Evolutionary conservation across 1,284 basidiomycete species (phyloP), one percentile per base, ranked within the genome.

Genomic region (Gymnopus androsaceus): DNA sequence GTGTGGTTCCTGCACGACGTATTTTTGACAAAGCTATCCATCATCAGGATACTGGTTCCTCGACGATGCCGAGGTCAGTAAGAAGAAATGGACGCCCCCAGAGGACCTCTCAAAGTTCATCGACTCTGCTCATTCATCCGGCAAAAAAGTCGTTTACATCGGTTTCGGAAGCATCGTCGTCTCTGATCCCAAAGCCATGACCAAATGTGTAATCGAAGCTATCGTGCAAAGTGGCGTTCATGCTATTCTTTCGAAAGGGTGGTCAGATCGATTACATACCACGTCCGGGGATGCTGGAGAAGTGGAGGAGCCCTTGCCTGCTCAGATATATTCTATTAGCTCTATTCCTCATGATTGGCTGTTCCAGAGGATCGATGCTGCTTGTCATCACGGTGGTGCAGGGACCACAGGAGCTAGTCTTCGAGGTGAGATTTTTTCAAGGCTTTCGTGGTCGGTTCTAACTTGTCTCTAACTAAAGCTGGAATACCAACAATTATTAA

Each of bases 141-240:
- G 83, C 57, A 93, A 92, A 81, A 98, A 96, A 75, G 80, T 99
- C 28, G 94, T 98, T 4, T 99, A 98, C 74, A 95, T 99, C 62
- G 96, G 96, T 25, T 99, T 98, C 69, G 96, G 96, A n/a, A 97
- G 94, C 58, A 96, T 98, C 59, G 94, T 99, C 48, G 95, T 99
- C 19, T 90, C 94, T 9, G 94, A 99, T 71, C 95, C 96, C 1
- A 88, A 85, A 64, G 83, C 84, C 38, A 94, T 98, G 90, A 98
- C 95, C 0, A 84, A 86, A 44, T 92, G 86, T 65, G 90, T 99
- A 49, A 81, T 96, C 40, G 91, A 97, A 45, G 94, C 95, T 7
- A 88, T 98, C 45, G 70, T 88, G 14, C 82, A 85, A 59, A 91
- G 90, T 64, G 94, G 89, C 4, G 93, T 97, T 9, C 82, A 87